These are phyloP conservation scores for Medicago ruthenica DNA, from an alignment of 306 rosid species.

Conservation along the genomic window DNA sequence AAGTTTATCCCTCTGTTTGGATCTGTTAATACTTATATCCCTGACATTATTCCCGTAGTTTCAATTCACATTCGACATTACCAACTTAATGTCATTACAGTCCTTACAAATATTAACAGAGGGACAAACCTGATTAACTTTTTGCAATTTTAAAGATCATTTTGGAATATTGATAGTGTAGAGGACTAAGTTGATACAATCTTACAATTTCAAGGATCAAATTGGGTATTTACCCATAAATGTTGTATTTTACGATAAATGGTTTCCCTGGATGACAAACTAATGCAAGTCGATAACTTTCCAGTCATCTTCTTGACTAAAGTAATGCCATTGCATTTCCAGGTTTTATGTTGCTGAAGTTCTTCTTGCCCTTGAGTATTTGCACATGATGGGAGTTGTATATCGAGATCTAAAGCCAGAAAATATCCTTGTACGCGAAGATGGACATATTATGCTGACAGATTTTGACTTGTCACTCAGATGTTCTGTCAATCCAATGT, in stretches of 20 bases:
- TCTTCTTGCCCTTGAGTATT: constrained; percentile 92
- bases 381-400: constrained; percentile 96
- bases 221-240: neutral
- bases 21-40: no score
- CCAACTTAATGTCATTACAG: neutral
- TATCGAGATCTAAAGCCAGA: constrained; percentile 98
- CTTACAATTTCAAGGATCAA: neutral
- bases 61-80: neutral
- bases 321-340: constrained; percentile 37
- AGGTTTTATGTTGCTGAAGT: constrained; percentile 97
- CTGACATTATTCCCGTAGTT: no score
- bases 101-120: neutral
- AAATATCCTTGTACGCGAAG: constrained; percentile 92
- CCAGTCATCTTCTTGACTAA: constrained; percentile 28
- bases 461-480: constrained; percentile 93
- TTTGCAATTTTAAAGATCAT: neutral
- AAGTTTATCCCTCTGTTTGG: neutral
- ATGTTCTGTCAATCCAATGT: constrained; percentile 78
- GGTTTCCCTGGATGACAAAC: neutral
- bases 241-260: neutral
- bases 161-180: neutral
- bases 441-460: constrained; percentile 98
- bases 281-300: neutral
- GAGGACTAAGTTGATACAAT: neutral
- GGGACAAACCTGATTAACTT: neutral